Percentiles rank a stretch among this genome's conserved stretches.
phyloP scores from a whole-genome alignment of 2,329 filamentous ascomycete genomes.

The Fusarium multiceps region DNA sequence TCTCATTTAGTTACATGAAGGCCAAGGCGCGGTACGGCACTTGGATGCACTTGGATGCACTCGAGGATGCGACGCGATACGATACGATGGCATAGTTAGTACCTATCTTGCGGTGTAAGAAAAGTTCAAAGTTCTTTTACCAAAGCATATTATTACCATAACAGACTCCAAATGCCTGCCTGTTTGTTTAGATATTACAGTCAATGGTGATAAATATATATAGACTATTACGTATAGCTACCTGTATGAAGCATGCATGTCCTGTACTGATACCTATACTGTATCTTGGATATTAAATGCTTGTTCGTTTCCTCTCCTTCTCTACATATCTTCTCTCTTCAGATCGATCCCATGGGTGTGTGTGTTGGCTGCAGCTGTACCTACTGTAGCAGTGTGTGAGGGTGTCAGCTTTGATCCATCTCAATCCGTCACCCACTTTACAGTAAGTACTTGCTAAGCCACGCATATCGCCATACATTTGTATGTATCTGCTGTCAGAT shows the following conservation, averaged over 20 bases:
- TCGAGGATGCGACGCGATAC: constrained; percentile 30
- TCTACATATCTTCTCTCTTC: constrained; percentile 6
- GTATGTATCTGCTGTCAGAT: constrained; percentile 14
- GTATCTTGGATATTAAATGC: constrained; percentile 8
- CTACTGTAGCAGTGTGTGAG: neutral
- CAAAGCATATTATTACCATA: neutral
- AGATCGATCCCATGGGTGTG: constrained; percentile 28
- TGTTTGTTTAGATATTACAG: neutral
- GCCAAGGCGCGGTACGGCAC: constrained; percentile 38
- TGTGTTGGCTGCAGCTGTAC: neutral
- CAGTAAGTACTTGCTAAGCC: neutral
- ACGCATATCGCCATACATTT: neutral
- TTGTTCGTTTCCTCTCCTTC: constrained; percentile 9
- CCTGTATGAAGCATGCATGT: neutral
- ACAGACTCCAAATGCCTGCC: neutral
- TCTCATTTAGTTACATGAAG: constrained; percentile 8
- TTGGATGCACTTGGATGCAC: neutral
- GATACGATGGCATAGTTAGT: neutral
- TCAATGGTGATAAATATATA: neutral
- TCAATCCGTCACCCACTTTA: neutral
- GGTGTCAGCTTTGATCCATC: constrained; percentile 14
- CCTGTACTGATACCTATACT: neutral
- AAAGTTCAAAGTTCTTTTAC: neutral
- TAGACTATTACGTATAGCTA: neutral
- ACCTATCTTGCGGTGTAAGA: constrained; percentile 22